A percentile compares a stretch with the other conserved stretches of the same genome.
Conservation (phyloP, 345 rosid genomes). For the Rhizophora apiculata region DNA sequence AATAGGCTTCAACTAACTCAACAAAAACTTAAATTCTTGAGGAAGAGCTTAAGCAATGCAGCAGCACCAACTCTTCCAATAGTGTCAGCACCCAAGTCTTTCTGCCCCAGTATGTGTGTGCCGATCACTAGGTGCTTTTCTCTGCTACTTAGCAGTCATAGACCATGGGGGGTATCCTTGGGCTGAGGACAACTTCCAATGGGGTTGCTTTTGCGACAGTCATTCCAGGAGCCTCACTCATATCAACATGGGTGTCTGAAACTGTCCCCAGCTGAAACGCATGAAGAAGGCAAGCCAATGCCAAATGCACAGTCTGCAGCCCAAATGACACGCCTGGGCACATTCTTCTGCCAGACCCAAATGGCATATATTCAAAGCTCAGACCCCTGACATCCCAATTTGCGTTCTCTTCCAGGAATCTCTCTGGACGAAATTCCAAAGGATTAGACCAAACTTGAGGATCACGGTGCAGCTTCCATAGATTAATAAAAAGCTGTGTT, state of each 20-base stretch:
- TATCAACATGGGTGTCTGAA: conserved; percentile 4
- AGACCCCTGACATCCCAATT: conserved; percentile 8
- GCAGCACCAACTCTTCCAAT: too few species aligned
- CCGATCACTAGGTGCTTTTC: background rate
- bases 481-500: conserved; percentile 14
- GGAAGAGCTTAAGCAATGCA: too few species aligned
- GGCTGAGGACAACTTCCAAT: conserved; percentile 13
- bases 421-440: conserved; percentile 17
- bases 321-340: conserved; percentile 20
- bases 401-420: conserved; percentile 13
- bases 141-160: background rate
- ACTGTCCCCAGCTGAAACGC: conserved; percentile 13
- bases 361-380: conserved; percentile 15
- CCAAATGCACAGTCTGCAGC: conserved; percentile 7
- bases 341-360: conserved; percentile 21
- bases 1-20: too few species aligned
- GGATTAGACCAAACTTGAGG: conserved; percentile 18
- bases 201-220: conserved; percentile 5
- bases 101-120: background rate
- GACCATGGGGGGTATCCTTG: conserved; percentile 5
- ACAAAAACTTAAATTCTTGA: too few species aligned
- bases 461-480: conserved; percentile 23
- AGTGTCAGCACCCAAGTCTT: too few species aligned
- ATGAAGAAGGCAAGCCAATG: conserved; percentile 21
- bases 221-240: conserved; percentile 12